Evolutionary conservation across 2,329 filamentous ascomycete genomes (phyloP).

Genomic region (Cryphonectria carpinicola): DNA sequence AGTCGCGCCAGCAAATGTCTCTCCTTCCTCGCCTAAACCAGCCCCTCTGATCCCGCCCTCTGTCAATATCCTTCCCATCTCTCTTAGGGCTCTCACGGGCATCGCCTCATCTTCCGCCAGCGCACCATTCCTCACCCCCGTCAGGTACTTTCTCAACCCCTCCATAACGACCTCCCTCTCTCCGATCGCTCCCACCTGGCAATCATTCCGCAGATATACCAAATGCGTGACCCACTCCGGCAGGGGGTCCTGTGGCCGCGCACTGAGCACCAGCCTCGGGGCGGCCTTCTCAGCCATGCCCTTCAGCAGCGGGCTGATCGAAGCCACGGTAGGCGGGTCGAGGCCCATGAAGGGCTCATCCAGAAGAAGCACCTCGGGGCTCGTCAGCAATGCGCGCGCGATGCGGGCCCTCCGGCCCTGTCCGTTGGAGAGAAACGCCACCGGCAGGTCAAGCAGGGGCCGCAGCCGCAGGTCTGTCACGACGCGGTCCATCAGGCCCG

Average conservation of each 20-base stretch:
- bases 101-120: constrained; percentile 51
- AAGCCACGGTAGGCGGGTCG: constrained; percentile 78
- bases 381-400: constrained; percentile 78
- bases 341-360: constrained; percentile 98
- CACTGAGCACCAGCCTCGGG: constrained; percentile 75
- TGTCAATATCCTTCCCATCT: constrained; percentile 54
- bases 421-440: constrained; percentile 90
- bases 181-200: constrained; percentile 68
- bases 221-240: constrained; percentile 92
- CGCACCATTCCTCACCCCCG: constrained; percentile 49
- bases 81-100: constrained; percentile 52
- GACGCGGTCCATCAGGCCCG: constrained; percentile 61
- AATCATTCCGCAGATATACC: constrained; percentile 70
- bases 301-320: constrained; percentile 72
- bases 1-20: constrained; percentile 16
- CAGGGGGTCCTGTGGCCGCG: constrained; percentile 83
- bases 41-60: constrained; percentile 43
- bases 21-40: constrained; percentile 40
- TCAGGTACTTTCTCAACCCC: constrained; percentile 53
- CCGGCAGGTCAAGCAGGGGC: constrained; percentile 75
- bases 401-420: constrained; percentile 88
- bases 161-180: constrained; percentile 65
- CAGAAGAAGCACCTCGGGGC: constrained; percentile 80
- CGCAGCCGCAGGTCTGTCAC: constrained; percentile 71
- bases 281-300: constrained; percentile 66